These are phyloP conservation scores for Trichoderma gamsii DNA, from an alignment of 495 filamentous ascomycete genomes.

Conservation along the genomic window DNA sequence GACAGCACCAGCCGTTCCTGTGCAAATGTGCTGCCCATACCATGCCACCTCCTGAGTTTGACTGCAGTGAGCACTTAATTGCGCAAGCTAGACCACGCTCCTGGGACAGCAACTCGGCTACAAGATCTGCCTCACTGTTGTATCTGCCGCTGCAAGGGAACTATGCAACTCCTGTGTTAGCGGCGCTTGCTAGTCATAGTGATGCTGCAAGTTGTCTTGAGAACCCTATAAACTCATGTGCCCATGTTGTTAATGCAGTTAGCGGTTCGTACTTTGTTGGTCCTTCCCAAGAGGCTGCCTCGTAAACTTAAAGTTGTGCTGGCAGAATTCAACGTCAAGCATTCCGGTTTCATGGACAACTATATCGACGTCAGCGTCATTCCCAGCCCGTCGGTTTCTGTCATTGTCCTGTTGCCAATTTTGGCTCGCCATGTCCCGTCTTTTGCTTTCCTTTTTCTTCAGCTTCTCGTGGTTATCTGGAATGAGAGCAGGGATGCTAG, in stretches of 20 bases:
- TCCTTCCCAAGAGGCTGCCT: not conserved
- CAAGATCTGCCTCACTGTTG: not conserved
- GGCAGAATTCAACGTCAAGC: not conserved
- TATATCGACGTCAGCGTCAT: slow-evolving; percentile 2
- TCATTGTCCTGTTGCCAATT: not conserved
- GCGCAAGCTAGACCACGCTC: not conserved
- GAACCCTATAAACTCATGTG: not conserved
- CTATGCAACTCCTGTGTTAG: not conserved
- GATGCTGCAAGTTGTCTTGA: not conserved
- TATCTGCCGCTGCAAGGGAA: not conserved
- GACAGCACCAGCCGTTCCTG: not conserved
- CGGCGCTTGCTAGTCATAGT: not conserved
- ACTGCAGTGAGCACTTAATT: slow-evolving; percentile 5
- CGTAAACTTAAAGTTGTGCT: not conserved
- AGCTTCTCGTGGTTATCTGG: not conserved
- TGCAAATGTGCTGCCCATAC: not conserved
- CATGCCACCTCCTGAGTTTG: not conserved
- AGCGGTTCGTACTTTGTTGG: not conserved
- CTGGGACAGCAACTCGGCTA: not conserved
- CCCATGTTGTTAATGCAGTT: not conserved
- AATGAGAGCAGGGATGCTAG: not conserved
- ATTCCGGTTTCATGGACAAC: not conserved
- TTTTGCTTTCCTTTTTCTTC: not conserved
- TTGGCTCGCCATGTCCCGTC: not conserved
- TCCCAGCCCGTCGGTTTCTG: not conserved